These are phyloP conservation scores for Pseudoscleropodium purum DNA, from an alignment of 225 moss, liverwort and hornwort genomes.

Conservation along the genomic window DNA sequence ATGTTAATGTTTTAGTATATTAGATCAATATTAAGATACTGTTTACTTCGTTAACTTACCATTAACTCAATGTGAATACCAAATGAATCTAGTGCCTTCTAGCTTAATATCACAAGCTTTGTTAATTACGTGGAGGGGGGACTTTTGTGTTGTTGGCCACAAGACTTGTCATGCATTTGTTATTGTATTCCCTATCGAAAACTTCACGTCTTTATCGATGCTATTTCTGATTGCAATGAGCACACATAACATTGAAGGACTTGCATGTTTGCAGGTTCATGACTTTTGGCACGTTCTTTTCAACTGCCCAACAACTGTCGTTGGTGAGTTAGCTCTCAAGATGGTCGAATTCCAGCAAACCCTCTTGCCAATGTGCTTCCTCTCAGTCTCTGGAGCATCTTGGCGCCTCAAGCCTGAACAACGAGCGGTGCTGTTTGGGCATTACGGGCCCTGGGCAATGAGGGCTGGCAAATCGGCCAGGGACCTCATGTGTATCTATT, in stretches of 20 bases:
- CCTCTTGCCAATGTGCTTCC: slow-evolving; percentile 89
- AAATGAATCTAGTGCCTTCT: not conserved
- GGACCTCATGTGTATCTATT: slow-evolving; percentile 94
- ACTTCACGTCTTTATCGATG: not conserved
- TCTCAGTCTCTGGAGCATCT: slow-evolving; percentile 93
- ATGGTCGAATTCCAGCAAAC: slow-evolving; percentile 99
- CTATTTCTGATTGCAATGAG: not conserved
- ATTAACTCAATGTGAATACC: not conserved
- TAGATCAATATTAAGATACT: not conserved
- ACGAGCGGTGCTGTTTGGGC: slow-evolving; percentile 65
- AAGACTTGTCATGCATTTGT: not conserved
- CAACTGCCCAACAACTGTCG: slow-evolving; percentile 68
- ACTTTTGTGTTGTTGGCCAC: not conserved
- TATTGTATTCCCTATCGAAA: not conserved
- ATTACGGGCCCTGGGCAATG: slow-evolving; percentile 89
- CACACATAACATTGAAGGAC: not conserved
- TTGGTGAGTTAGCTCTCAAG: slow-evolving; percentile 92
- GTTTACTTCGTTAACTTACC: not conserved
- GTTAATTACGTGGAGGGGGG: not conserved
- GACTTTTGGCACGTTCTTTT: slow-evolving; percentile 98
- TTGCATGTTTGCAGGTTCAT: slow-evolving; percentile 44
- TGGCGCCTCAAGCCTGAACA: slow-evolving; percentile 88
- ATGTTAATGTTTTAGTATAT: too few species aligned
- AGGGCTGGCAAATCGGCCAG: slow-evolving; percentile 59
- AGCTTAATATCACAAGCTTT: not conserved